Conservation (phyloP, 2,329 filamentous ascomycete species). For the Trichoderma arundinaceum region DNA sequence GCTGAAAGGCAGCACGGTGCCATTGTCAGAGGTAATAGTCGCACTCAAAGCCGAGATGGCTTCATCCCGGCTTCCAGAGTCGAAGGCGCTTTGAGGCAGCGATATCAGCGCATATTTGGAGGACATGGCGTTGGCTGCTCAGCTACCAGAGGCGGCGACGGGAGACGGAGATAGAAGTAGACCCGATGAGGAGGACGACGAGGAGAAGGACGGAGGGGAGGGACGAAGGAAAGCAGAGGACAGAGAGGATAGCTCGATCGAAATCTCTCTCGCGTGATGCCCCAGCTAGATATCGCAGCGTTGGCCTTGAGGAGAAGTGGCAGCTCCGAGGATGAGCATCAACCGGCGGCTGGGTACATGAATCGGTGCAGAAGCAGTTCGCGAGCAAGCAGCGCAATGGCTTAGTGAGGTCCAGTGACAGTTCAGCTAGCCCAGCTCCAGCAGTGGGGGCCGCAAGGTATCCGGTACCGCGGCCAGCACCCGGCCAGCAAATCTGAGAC, state of each 20-base stretch:
- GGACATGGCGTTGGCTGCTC: constrained; percentile 47
- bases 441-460: constrained; percentile 22
- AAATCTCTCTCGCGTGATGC: neutral
- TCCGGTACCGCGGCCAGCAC: neutral
- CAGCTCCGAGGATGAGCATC: constrained; percentile 8
- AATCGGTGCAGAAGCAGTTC: constrained; percentile 12
- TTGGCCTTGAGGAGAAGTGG: neutral
- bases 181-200: constrained; percentile 16
- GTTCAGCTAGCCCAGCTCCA: constrained; percentile 23
- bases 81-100: constrained; percentile 84
- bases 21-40: constrained; percentile 75
- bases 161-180: constrained; percentile 26
- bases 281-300: neutral
- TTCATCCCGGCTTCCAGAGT: constrained; percentile 79
- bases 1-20: constrained; percentile 74
- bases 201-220: neutral
- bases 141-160: neutral
- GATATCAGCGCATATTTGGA: constrained; percentile 86
- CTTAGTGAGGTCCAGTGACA: constrained; percentile 17
- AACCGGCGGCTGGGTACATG: neutral
- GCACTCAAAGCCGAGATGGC: constrained; percentile 77
- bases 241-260: neutral
- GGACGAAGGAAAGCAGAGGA: neutral
- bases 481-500: neutral
- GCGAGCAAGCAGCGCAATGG: neutral